phyloP scores from a whole-genome alignment of 768 basidiomycete genomes.

The Tephrocybe sp. region DNA sequence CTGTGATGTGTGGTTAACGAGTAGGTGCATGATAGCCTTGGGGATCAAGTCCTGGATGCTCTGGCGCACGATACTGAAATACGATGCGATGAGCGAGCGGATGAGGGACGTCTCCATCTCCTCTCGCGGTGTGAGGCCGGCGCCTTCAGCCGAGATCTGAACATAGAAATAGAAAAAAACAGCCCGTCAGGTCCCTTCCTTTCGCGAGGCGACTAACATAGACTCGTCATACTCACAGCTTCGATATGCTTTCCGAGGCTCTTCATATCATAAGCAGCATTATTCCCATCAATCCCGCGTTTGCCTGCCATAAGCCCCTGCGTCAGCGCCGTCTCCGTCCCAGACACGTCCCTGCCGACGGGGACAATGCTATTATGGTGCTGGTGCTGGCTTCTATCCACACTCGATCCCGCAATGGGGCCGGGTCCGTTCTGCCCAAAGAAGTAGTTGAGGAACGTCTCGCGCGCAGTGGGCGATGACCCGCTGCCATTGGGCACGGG shows the following conservation, averaged over 20 bases:
- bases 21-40: conserved; percentile 97
- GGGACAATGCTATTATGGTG: conserved; percentile 33
- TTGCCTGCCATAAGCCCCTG: conserved; percentile 68
- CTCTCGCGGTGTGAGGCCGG: conserved; percentile 73
- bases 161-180: conserved; percentile 5
- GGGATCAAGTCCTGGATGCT: conserved; percentile 96
- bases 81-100: conserved; percentile 90
- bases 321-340: conserved; percentile 44
- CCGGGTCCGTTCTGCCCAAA: conserved; percentile 90
- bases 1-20: conserved; percentile 96
- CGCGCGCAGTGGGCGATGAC: conserved; percentile 62
- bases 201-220: not conserved
- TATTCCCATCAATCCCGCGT: conserved; percentile 66
- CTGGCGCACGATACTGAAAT: conserved; percentile 95
- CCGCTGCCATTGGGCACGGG: conserved; percentile 24
- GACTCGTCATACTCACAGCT: conserved; percentile 79
- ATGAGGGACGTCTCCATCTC: conserved; percentile 97
- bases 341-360: conserved; percentile 65
- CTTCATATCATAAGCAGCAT: conserved; percentile 97
- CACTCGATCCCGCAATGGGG: conserved; percentile 55
- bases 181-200: conserved; percentile 2
- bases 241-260: conserved; percentile 97
- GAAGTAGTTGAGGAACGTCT: conserved; percentile 96
- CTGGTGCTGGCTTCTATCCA: conserved; percentile 32
- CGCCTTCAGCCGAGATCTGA: conserved; percentile 49